Evolutionary conservation across 306 rosid species (phyloP), one percentile per base, ranked within the genome.

Genomic region (Cicer arietinum): DNA sequence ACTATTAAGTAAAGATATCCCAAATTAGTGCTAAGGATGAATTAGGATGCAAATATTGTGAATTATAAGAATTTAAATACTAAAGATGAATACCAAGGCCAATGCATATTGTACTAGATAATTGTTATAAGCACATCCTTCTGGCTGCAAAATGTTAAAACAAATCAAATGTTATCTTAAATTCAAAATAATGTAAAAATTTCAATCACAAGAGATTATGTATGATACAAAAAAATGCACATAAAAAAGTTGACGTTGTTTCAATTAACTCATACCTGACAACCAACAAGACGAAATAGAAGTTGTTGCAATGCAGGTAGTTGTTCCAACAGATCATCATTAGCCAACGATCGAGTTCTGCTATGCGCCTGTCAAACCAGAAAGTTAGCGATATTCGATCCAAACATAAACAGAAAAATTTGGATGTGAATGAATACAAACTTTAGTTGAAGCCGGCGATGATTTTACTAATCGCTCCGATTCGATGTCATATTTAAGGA

Each of bases 241-340:
- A 5, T 37, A 58, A 58, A 3, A 3, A 76, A 77, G 56, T 14
- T 1, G 12, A 17, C 10, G 44, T 61, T 46, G 20, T 42, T 85
- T 84, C 1, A n/a, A 22, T 61, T 7, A 30, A 63, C 59, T 48
- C 47, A 79, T 80, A 90, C 99, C 91, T 92, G 96, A 76, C 99
- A 95, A 75, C 89, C 97, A 53, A 88, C 79, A 51, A 95, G 98
- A 39, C 99, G 92, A 40, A 82, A 85, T 54, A 95, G 84, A 85
- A 95, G 92, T 86, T 91, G 97, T 79, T 92, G 99, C 72, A 95
- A 44, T 44, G 98, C 97, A 1, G 98, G 98, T 67, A 95, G 81
- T 39, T 95, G 98, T 73, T 85, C 96, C 87, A 95, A 85, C 53
- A 95, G 80, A 71, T 88, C 96, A 7, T 84, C 85, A 61, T 59